These are phyloP conservation scores for Mortierella sp. DNA, from an alignment of 371 early-diverging fungal species.

Conservation along the genomic window DNA sequence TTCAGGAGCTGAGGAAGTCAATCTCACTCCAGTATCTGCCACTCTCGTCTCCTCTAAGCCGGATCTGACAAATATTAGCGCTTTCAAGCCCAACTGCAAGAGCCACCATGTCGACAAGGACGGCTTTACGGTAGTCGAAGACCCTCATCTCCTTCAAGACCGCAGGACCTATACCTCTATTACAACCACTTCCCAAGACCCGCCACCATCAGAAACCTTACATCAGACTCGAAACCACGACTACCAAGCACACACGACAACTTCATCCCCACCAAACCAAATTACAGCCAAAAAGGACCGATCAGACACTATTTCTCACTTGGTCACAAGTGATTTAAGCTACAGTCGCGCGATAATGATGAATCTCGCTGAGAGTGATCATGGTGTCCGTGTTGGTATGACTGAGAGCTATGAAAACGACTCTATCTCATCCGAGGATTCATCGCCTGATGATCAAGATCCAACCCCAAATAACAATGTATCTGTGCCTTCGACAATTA, in stretches of 20 bases:
- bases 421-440: background rate
- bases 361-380: conserved; percentile 17
- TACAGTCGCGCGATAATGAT: conserved; percentile 23
- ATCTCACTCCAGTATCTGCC: too few species aligned
- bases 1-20: background rate
- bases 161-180: background rate
- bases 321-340: background rate
- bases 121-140: conserved; percentile 21
- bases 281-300: background rate
- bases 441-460: conserved; percentile 1
- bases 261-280: background rate
- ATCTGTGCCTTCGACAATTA: background rate
- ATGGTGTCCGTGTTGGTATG: conserved; percentile 9
- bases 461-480: background rate
- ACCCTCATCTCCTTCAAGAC: background rate
- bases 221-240: background rate
- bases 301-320: background rate
- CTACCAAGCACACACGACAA: background rate
- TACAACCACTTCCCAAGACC: background rate
- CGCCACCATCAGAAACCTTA: background rate
- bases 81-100: conserved; percentile 13
- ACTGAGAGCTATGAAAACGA: background rate
- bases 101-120: conserved; percentile 18
- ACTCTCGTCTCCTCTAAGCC: background rate
- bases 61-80: background rate